Conservation (phyloP, 306 rosid genomes). For the Cucurbita pepo region DNA sequence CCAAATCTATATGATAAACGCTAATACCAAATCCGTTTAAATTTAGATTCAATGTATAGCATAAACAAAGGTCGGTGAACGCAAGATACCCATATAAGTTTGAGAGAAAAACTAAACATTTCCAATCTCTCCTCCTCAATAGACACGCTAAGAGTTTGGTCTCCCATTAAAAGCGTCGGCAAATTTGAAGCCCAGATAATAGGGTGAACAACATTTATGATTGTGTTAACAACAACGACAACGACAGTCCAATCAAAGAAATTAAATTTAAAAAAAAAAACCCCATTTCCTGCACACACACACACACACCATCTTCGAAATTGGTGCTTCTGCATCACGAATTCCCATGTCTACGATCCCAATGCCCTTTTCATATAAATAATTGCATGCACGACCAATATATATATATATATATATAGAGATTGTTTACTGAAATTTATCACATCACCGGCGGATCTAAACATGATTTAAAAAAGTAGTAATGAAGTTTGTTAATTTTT, state of each 20-base stretch:
- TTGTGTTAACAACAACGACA: background rate
- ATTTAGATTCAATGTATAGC: background rate
- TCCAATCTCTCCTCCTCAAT: no score
- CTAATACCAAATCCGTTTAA: background rate
- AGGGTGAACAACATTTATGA: background rate
- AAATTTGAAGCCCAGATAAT: no score
- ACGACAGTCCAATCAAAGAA: background rate
- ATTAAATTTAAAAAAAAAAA: background rate
- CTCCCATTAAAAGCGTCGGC: background rate
- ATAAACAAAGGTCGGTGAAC: no score
- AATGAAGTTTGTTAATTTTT: background rate
- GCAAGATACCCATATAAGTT: no score
- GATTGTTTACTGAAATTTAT: background rate
- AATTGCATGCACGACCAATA: background rate
- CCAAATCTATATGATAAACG: no score
- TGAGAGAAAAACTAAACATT: no score
- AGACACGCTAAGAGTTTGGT: background rate
- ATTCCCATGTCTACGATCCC: background rate
- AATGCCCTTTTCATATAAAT: background rate
- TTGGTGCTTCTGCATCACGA: background rate
- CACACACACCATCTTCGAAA: background rate
- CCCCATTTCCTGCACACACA: background rate
- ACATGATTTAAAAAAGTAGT: background rate
- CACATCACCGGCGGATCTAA: no score
- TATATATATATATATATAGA: no score